These are phyloP conservation scores for Mollisiaceae sp. DNA, from an alignment of 2,329 filamentous ascomycete species.

Conservation along the genomic window DNA sequence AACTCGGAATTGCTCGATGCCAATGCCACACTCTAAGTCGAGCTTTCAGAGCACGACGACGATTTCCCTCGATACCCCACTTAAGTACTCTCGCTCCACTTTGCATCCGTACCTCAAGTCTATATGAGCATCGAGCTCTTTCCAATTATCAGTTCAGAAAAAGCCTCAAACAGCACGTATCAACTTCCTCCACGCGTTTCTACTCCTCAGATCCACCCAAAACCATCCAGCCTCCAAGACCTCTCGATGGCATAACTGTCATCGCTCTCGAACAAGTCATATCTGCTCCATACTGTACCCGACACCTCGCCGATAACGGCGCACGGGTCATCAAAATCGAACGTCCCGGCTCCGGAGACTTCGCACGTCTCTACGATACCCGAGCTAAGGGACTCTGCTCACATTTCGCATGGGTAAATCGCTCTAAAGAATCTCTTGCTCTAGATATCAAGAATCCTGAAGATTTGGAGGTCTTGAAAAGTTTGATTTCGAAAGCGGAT, in stretches of 20 bases:
- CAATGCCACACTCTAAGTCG: background rate
- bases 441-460: constrained; percentile 13
- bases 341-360: constrained; percentile 14
- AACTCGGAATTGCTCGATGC: background rate
- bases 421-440: constrained; percentile 18
- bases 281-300: constrained; percentile 17
- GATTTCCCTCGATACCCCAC: background rate
- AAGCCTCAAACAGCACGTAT: background rate
- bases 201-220: background rate
- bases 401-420: constrained; percentile 19
- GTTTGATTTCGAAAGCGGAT: constrained; percentile 12
- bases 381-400: constrained; percentile 15
- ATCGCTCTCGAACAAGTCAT: constrained; percentile 22
- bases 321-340: constrained; percentile 20
- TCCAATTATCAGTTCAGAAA: background rate
- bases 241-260: constrained; percentile 15
- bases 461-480: constrained; percentile 14
- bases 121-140: background rate
- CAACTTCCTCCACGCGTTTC: background rate
- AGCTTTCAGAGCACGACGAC: background rate
- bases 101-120: background rate
- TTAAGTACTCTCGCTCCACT: background rate
- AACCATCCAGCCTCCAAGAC: background rate
- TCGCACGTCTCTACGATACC: constrained; percentile 15
- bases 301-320: constrained; percentile 14